Evolutionary conservation across 805 yeast species (phyloP), one percentile per base, ranked within the genome.

Genomic region (Suhomyces kilbournensis): DNA sequence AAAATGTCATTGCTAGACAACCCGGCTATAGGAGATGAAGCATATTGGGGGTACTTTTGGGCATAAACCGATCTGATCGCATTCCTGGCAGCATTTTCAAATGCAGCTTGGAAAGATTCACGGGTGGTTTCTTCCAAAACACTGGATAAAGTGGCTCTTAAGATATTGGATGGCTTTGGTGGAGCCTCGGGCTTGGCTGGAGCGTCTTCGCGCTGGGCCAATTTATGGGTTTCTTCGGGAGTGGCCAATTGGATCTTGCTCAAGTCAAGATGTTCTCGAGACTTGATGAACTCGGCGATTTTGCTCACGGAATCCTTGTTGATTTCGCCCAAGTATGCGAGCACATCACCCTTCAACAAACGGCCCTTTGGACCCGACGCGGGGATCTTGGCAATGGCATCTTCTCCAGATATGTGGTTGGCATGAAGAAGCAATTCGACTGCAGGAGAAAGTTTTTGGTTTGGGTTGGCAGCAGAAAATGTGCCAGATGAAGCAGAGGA

Each of bases 301-400:
- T 71, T 66, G 17, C 69, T 61, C 22, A 84, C 83, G 6, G 85
- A 71, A 7, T 80, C 83, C 38, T 73, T 61, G 9, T 89, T 70
- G 50, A 92, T 87, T 55, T 80, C 70, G 26, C 98, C 97, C 49
- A 92, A 63, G 65, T 82, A 84, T 0, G 96, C 94, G 58, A 92
- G 77, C 1, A 92, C 93, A 68, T 93, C 99, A 56, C 98, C 98
- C 71, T 88, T 89, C 57, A 93, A 77, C 40, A 93, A 67, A 63
- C 96, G 80, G 8, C 98, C 98, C 52, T 84, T 79, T 26, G 96
- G 96, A 19, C 98, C 99, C 1, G 96, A 78, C 7, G 97, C 96
- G 40, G 81, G 74, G 61, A 93, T 89, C 56, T 85, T 83, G 7
- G 74, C 62, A 19, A 88, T 55, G 2, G 97, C 97, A 23, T 87